Percentiles rank a stretch among this genome's conserved stretches.
Conservation (phyloP, 805 yeast species). For the Wickerhamomyces pijperi region DNA sequence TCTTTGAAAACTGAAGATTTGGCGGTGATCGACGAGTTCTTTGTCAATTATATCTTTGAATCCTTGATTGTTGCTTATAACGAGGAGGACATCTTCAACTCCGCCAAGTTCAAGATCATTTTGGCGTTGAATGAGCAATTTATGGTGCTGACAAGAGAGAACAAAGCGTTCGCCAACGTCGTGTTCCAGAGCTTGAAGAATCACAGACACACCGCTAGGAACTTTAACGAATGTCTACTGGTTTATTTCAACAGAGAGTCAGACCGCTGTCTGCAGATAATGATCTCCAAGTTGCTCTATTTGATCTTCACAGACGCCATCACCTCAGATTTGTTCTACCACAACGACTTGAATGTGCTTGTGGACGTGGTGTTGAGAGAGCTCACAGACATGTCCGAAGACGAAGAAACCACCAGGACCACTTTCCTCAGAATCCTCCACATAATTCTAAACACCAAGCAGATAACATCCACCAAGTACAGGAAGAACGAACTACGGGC, state of each 20-base stretch:
- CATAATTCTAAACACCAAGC: slow-evolving; percentile 60
- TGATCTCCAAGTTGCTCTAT: slow-evolving; percentile 71
- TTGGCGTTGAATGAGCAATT: slow-evolving; percentile 81
- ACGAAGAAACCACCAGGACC: slow-evolving; percentile 47
- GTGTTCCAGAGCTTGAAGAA: slow-evolving; percentile 45
- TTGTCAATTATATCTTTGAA: slow-evolving; percentile 36
- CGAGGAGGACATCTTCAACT: slow-evolving; percentile 47
- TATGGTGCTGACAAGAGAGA: slow-evolving; percentile 42
- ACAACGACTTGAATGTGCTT: slow-evolving; percentile 76
- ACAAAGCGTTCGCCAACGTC: slow-evolving; percentile 26
- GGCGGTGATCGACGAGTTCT: slow-evolving; percentile 27
- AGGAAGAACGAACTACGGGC: slow-evolving; percentile 42
- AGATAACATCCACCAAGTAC: slow-evolving; percentile 44
- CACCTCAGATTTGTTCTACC: slow-evolving; percentile 60
- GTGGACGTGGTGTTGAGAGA: slow-evolving; percentile 79
- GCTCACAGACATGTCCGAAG: slow-evolving; percentile 53
- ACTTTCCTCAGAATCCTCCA: slow-evolving; percentile 65
- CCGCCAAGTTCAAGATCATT: slow-evolving; percentile 58
- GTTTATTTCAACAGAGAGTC: slow-evolving; percentile 68
- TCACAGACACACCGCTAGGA: slow-evolving; percentile 28
- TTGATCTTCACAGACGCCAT: slow-evolving; percentile 50
- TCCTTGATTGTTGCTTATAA: slow-evolving; percentile 33
- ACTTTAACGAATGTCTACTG: slow-evolving; percentile 59
- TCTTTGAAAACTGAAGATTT: slow-evolving; percentile 33
- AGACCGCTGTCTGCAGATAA: slow-evolving; percentile 60